Conservation (phyloP, 2,329 filamentous ascomycete genomes). For the Venturia aucupariae region DNA sequence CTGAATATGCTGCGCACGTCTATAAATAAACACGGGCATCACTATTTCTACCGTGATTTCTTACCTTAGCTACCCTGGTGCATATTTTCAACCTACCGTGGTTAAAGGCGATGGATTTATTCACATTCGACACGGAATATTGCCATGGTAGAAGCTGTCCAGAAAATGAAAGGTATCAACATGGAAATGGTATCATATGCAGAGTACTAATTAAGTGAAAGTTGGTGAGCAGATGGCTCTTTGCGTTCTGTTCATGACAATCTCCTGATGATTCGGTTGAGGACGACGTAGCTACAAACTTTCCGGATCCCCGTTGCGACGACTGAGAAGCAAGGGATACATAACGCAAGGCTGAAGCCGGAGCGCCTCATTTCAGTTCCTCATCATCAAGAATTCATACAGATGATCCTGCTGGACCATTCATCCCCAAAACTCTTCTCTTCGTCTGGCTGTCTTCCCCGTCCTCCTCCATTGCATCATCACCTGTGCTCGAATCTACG, state of each 20-base stretch:
- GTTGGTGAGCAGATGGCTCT: too few species aligned
- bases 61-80: too few species aligned
- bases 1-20: neutral
- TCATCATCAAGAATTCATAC: neutral
- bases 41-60: too few species aligned
- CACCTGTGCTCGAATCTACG: neutral
- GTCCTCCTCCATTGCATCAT: constrained; percentile 12
- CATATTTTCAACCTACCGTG: too few species aligned
- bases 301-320: neutral
- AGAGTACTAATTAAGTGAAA: too few species aligned
- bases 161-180: too few species aligned
- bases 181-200: too few species aligned
- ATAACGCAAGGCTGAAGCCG: neutral
- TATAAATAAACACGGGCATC: neutral
- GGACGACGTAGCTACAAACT: neutral
- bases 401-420: neutral
- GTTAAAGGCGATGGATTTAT: too few species aligned
- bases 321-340: neutral
- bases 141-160: too few species aligned
- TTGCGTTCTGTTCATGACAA: neutral
- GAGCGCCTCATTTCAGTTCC: neutral
- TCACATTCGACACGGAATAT: too few species aligned
- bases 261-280: neutral
- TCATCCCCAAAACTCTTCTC: constrained; percentile 1
- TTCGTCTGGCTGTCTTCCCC: neutral